Evolutionary conservation across 1,284 basidiomycete species (phyloP).

Genomic region (Cryptococcus sp.): DNA sequence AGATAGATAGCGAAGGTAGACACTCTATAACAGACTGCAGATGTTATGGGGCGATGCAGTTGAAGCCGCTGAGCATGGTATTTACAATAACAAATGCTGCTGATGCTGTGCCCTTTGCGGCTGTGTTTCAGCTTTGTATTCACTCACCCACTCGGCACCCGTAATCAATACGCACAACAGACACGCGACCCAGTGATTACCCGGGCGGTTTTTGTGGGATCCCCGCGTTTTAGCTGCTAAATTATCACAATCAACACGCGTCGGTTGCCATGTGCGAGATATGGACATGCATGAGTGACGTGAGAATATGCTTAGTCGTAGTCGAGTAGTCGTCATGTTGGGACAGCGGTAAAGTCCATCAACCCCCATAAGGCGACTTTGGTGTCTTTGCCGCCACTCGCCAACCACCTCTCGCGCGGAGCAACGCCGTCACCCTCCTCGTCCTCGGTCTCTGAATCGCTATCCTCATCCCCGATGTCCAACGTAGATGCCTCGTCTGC

Average conservation of each 20-base stretch:
- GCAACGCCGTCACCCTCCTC: slow-evolving; percentile 62
- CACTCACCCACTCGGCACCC: no score
- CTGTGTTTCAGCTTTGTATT: not conserved
- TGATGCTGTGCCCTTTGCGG: not conserved
- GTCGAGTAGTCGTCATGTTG: not conserved
- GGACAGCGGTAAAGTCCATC: slow-evolving; percentile 60
- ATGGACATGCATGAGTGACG: not conserved
- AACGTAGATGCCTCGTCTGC: slow-evolving; percentile 11
- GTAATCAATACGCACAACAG: not conserved
- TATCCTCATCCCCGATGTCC: slow-evolving; percentile 19
- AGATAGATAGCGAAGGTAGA: no score
- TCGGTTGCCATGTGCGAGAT: no score
- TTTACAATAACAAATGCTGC: no score
- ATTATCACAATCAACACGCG: no score
- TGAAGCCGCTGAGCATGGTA: no score
- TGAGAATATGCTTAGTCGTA: not conserved
- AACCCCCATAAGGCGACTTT: slow-evolving; percentile 76
- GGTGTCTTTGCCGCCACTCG: slow-evolving; percentile 70
- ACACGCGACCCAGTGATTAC: not conserved
- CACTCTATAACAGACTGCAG: no score
- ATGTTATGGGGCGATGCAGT: no score
- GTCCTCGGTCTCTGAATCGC: slow-evolving; percentile 52
- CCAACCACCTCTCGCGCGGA: slow-evolving; percentile 63
- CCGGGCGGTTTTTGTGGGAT: not conserved
- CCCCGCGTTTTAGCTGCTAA: no score